Evolutionary conservation across 768 basidiomycete species (phyloP), one percentile per base, ranked within the genome.

Genomic region (Tulasnella sp.): DNA sequence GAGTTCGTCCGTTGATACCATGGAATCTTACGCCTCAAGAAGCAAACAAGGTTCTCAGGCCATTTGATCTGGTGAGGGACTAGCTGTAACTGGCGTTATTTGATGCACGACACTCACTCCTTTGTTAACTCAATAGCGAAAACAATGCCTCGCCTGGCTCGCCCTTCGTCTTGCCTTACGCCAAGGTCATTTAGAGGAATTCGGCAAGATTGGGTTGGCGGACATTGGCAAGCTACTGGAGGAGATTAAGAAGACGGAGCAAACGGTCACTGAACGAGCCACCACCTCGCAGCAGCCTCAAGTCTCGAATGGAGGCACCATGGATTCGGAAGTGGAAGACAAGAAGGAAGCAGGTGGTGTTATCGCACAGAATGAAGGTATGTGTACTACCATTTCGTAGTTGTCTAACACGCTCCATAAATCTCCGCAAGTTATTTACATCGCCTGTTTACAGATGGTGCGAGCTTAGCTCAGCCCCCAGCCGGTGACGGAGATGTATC

Each of bases 161-260:
- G 76, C 40, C 1, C 69, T 78, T 15, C 77, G 77, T 19, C 38
- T 78, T 19, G 77, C 77, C 17, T 34, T 42, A 3, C 77, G 71
- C 25, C 37, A 78, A 54, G 77, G 77, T 29, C 67, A 71, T 25
- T 45, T 78, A 2, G 77, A 78, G 29, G 77, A 77, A 36, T 78
- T 78, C 77, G 67, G 77, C 38, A 78, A 69, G 40, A 37, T 76
- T 39, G 76, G 67, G 22, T 52, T 52, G 25, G 64, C 54, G 9
- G 45, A 75, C 37, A 68, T 75, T 31, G 37, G 67, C 38, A 34
- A 68, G 25, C 58, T 75, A 39, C 25, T 75, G 54, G 31, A 75
- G 37, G 74, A 75, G 54, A 75, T 75, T 31, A 75, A 73, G 72
- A 73, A 73, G 39, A 34, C 72, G 6, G 36, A 39, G 67, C 22